Percentiles rank a stretch among this genome's conserved stretches.
phyloP scores from a whole-genome alignment of 176 grass and related monocot species.

The Neostapfia colusana region DNA sequence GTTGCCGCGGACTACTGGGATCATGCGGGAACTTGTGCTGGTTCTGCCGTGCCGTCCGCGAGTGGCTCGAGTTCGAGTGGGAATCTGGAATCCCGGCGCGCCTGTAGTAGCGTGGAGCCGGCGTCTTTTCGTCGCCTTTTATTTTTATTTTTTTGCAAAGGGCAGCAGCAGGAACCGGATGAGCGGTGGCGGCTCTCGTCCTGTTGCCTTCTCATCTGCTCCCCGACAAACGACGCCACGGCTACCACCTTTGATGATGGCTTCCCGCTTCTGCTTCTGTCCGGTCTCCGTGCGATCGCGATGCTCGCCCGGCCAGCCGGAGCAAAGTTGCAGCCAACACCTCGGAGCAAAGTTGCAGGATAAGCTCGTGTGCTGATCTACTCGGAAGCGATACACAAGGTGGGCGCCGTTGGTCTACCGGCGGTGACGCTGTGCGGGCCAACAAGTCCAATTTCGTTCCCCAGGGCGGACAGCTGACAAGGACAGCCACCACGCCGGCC shows the following conservation, averaged over 20 bases:
- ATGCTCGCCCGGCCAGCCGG: not conserved
- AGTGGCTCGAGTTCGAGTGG: slow-evolving; percentile 29
- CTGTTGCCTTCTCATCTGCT: not conserved
- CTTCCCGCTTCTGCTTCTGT: not conserved
- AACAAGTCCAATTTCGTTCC: not conserved
- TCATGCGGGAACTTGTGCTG: slow-evolving; percentile 18
- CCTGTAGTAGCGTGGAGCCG: not conserved
- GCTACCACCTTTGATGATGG: not conserved
- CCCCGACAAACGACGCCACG: not conserved
- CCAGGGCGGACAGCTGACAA: not conserved
- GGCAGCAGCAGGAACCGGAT: not conserved
- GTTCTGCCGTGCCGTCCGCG: not conserved
- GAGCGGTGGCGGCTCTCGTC: not conserved
- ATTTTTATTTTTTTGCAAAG: too few species aligned
- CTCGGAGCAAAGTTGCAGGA: not conserved
- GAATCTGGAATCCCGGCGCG: slow-evolving; percentile 26
- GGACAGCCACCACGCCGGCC: not conserved
- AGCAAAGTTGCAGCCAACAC: too few species aligned
- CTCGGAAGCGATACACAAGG: not conserved
- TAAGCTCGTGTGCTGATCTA: slow-evolving; percentile 31
- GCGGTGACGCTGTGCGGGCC: slow-evolving; percentile 2
- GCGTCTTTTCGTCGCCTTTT: not conserved
- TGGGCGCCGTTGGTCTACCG: not conserved
- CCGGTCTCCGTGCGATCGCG: not conserved
- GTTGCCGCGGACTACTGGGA: not conserved